phyloP scores from a whole-genome alignment of 1,284 basidiomycete genomes.

The Coniophora puteana region DNA sequence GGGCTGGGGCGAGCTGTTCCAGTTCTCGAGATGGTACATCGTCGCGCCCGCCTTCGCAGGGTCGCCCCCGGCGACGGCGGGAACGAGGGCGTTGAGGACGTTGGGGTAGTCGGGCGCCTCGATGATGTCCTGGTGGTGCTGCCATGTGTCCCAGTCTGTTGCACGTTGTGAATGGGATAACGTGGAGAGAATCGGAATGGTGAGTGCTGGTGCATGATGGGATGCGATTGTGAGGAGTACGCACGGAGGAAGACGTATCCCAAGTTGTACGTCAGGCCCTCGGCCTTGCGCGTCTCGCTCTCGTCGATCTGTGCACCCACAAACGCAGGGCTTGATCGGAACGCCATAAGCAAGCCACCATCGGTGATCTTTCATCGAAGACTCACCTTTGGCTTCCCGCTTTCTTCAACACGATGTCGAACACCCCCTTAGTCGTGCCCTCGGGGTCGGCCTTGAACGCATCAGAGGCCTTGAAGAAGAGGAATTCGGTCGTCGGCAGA shows the following conservation, averaged over 20 bases:
- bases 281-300: conserved; percentile 6
- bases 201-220: too few relatives aligned
- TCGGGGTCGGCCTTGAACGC: conserved; percentile 6
- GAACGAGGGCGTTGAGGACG: conserved; percentile 9
- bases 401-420: conserved; percentile 8
- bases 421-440: conserved; percentile 7
- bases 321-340: conserved; percentile 19
- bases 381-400: conserved; percentile 16
- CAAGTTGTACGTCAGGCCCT: too few relatives aligned
- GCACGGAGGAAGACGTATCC: conserved; percentile 18
- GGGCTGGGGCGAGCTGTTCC: conserved; percentile 8
- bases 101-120: conserved; percentile 5
- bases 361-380: background rate
- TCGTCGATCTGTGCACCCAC: conserved; percentile 19
- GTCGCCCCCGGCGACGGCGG: conserved; percentile 7
- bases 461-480: conserved; percentile 19
- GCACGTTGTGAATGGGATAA: background rate
- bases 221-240: too few relatives aligned
- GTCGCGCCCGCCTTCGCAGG: too few relatives aligned
- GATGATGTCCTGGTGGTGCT: conserved; percentile 15
- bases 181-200: background rate
- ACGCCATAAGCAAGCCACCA: background rate
- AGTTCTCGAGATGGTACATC: conserved; percentile 24
- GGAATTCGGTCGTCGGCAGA: conserved; percentile 18
- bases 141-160: conserved; percentile 25